Evolutionary conservation across 371 early-diverging fungal species (phyloP), one percentile per base, ranked within the genome.

Genomic region (Batkoa obscura): DNA sequence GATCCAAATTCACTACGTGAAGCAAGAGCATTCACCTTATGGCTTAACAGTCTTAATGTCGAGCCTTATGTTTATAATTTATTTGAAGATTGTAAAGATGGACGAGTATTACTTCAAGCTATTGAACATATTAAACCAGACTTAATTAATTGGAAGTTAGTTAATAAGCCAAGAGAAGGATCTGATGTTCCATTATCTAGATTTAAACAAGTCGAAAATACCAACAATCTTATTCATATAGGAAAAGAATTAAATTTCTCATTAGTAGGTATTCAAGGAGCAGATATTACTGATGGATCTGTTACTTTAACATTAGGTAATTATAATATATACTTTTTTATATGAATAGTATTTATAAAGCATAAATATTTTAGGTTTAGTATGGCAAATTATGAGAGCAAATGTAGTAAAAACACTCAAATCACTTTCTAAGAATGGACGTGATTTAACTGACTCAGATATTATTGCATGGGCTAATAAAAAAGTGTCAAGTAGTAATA

Each of bases 371-470:
- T 30, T 50, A 50, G 80, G 75, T 9, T 68, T 92, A 23, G 88
- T 88, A 37, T 95, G 96, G 96, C 95, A 95, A 72, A 71, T 95
- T 68, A 95, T 95, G 96, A 83, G 96, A 38, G 90, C 88, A 60
- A 88, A 95, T 67, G 83, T 95, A 54, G 74, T 93, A 36, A 90
- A 86, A 63, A 93, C 93, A 4, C 69, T 95, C 58, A 82, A 84
- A 65, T 79, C 82, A 32, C 71, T 93, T 37, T 81, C 85, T 34
- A 79, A 83, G 55, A 70, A 72, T 45, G 92, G 92, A 39, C 70
- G 78, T 41, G 78, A 86, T 46, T 73, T 94, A 33, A 88, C 89
- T 6, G 96, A 95, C 56, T 64, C 68, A 51, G 94, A 94, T 67
- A 86, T 95, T 75, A 75, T 94, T 42, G 69, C 72, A 37, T 95